Conservation (phyloP, 78 protist genomes). For the Cyanophora paradoxa region DNA sequence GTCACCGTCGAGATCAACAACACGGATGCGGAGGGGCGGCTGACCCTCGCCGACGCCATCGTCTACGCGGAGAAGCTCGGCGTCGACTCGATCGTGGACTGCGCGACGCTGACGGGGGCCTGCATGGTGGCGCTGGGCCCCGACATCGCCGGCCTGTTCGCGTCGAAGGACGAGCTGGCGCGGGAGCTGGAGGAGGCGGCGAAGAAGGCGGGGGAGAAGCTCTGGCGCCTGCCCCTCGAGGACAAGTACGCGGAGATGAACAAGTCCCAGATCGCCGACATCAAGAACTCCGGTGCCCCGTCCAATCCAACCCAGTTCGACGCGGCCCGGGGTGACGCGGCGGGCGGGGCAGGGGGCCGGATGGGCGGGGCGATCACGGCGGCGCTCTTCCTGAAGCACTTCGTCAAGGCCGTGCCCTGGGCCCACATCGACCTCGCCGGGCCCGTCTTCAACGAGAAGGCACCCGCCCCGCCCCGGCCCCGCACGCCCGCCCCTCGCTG, state of each 20-base stretch:
- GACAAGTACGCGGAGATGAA: constrained; percentile 11
- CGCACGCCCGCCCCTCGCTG: background rate
- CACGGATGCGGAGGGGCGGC: constrained; percentile 45
- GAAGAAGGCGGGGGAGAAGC: constrained; percentile 14
- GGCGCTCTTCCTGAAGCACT: constrained; percentile 40
- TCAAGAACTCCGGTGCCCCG: constrained; percentile 6
- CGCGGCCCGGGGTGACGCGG: background rate
- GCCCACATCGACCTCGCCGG: constrained; percentile 42
- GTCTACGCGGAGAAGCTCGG: constrained; percentile 24
- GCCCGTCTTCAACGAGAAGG: constrained; percentile 29
- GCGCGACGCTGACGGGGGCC: constrained; percentile 37
- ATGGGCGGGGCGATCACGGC: constrained; percentile 34
- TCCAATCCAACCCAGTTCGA: background rate
- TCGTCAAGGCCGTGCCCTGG: constrained; percentile 24
- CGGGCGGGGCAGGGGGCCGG: background rate
- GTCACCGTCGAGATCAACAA: constrained; percentile 37
- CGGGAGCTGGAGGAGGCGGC: background rate
- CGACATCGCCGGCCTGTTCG: constrained; percentile 18
- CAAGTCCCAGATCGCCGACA: constrained; percentile 14
- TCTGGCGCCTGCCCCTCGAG: constrained; percentile 27
- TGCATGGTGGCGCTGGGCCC: constrained; percentile 29
- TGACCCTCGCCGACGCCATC: constrained; percentile 42
- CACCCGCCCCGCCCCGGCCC: background rate
- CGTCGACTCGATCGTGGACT: constrained; percentile 22
- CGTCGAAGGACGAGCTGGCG: background rate